Percentiles rank a stretch among this genome's conserved stretches.
These are phyloP conservation scores for Suillus sp. DNA, from an alignment of 768 basidiomycete genomes.

Conservation along the genomic window DNA sequence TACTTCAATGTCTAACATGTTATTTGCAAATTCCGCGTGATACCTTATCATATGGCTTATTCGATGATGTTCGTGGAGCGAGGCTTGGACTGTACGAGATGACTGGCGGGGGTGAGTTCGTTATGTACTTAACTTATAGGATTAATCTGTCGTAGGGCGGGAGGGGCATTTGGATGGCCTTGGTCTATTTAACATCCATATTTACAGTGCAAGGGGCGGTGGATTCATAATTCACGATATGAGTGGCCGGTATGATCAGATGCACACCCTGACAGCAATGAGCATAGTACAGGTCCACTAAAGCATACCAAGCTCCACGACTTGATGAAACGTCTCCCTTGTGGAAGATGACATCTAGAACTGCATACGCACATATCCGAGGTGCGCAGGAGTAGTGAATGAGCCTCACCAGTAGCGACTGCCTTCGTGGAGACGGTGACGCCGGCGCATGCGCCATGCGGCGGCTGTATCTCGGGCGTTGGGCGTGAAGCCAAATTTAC, in stretches of 20 bases:
- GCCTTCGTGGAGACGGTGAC: slow-evolving; percentile 72
- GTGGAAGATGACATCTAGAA: no score
- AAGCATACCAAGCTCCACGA: neutral
- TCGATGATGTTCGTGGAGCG: neutral
- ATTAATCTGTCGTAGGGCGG: neutral
- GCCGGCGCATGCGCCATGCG: slow-evolving; percentile 71
- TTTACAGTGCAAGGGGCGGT: neutral
- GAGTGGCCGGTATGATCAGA: no score
- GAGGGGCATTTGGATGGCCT: neutral
- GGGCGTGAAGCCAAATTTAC: slow-evolving; percentile 74
- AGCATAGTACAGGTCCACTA: neutral
- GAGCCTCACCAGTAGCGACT: slow-evolving; percentile 59
- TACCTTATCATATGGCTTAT: neutral
- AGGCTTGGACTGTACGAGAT: no score
- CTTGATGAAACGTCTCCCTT: neutral
- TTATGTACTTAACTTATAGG: neutral
- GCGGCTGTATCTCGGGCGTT: slow-evolving; percentile 50
- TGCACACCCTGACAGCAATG: neutral
- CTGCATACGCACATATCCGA: slow-evolving; percentile 33
- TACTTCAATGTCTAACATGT: no score
- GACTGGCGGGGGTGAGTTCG: no score
- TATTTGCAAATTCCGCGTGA: no score
- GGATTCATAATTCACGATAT: neutral
- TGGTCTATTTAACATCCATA: neutral
- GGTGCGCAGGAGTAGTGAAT: slow-evolving; percentile 76